Base-by-base conservation (phyloP, 306 rosid genomes). In the Quercus variabilis region DNA sequence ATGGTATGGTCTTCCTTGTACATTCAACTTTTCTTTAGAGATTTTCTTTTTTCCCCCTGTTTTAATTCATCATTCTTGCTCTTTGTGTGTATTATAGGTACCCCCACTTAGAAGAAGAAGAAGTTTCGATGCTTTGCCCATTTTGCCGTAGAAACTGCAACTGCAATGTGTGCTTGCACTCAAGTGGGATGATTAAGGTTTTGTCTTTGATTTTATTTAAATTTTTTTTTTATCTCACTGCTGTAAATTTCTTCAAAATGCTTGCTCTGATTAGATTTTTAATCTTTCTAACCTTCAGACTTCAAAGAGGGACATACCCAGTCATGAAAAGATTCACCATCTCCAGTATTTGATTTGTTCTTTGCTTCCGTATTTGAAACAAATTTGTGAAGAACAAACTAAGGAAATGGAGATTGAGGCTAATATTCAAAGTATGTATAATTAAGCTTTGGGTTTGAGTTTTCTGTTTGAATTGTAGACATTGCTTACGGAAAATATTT, bases 101-200 rank as follows among this genome's bases (percentile, higher is more conserved):
- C 57, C 89, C 95, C 51, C 74, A 82, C 73, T 76, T 88, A 88
- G 76, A 85, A n/a, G 77, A 82, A 71, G 85, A 80, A 84, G 91
- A 83, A 76, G 62, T 90, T 80, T 84, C 88, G 52, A 78, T 26
- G 26, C 77, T 82, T 38, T 93, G 98, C 81, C 98, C 97, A 63
- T 90, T 80, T 82, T 93, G 98, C 83, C 83, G 82, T 31, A 78
- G 76, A 75, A 90, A 56, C 55, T 93, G 98, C 87, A 93, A 93
- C 88, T 93, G 98, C 86, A 91, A 90, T 87, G 81, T 52, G 55
- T 93, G 98, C 84, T 87, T 91, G 88, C 81, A 81, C 69, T 83
- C 91, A 69, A 83, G 83, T 80, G 89, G 93, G 79, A 35, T 82
- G 74, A 84, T 90, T 75, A 79, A 93, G 97, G 98, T 93, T 65